phyloP scores from a whole-genome alignment of 257 asterid genomes.

The Misopates orontium region DNA sequence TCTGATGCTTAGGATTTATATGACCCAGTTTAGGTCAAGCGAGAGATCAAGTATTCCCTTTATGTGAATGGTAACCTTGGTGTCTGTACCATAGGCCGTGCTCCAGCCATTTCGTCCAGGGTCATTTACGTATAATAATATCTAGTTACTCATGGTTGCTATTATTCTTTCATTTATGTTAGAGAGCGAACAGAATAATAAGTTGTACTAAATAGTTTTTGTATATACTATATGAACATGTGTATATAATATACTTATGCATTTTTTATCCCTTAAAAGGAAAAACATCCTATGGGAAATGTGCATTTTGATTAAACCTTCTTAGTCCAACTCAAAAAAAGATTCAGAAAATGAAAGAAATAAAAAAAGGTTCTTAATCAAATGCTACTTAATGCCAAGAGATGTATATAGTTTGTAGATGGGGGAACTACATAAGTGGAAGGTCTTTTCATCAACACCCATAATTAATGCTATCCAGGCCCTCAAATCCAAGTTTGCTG shows the following conservation, averaged over 20 bases:
- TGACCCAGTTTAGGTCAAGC: background rate
- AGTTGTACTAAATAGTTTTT: background rate
- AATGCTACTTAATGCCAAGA: background rate
- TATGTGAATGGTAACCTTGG: background rate
- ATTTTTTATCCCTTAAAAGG: no score
- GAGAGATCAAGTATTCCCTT: background rate
- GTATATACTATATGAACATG: no score
- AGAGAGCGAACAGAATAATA: background rate
- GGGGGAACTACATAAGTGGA: background rate
- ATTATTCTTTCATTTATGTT: background rate
- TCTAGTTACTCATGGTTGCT: constrained; percentile 5
- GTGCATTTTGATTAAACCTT: background rate
- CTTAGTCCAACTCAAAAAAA: background rate
- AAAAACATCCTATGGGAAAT: background rate
- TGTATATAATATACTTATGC: background rate
- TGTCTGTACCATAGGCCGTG: background rate
- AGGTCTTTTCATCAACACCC: background rate
- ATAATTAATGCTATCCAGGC: background rate
- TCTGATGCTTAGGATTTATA: background rate
- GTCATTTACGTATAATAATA: constrained; percentile 17
- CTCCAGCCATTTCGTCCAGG: constrained; percentile 8
- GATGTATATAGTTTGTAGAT: background rate
- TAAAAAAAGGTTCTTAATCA: background rate
- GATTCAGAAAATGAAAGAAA: background rate
- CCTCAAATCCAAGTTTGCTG: background rate